Evolutionary conservation across 306 rosid species (phyloP).

Genomic region (Vicia villosa): DNA sequence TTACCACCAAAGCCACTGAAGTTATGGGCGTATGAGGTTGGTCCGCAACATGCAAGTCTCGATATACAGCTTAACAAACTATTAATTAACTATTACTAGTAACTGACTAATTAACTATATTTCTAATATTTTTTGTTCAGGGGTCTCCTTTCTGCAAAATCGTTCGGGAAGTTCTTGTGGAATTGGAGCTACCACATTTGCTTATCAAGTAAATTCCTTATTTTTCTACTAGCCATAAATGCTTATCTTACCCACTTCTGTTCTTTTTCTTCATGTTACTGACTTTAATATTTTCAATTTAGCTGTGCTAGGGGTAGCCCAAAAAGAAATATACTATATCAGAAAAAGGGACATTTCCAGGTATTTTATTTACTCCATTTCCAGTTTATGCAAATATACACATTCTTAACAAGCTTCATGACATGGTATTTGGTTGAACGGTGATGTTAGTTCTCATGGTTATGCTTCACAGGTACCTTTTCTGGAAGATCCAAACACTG

Average conservation of each 20-base stretch:
- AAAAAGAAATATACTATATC: constrained; percentile 66
- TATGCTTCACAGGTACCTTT: constrained; percentile 72
- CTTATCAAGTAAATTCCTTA: constrained; percentile 51
- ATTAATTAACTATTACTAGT: too few relatives aligned
- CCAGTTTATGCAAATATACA: neutral
- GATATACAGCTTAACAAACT: neutral
- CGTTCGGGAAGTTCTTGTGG: constrained; percentile 91
- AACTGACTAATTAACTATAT: neutral
- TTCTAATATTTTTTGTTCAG: constrained; percentile 46
- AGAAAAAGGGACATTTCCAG: constrained; percentile 79
- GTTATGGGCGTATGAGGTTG: constrained; percentile 97
- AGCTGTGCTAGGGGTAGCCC: constrained; percentile 98
- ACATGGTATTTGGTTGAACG: constrained; percentile 19
- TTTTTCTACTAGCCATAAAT: neutral
- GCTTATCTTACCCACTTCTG: neutral
- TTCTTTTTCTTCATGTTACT: constrained; percentile 10
- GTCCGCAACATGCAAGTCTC: constrained; percentile 25
- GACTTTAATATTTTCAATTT: constrained; percentile 35
- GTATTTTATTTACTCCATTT: constrained; percentile 45
- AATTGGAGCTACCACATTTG: constrained; percentile 90
- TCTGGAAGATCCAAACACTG: constrained; percentile 95
- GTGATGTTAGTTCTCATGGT: constrained; percentile 18
- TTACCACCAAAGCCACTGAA: constrained; percentile 84
- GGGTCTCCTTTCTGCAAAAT: constrained; percentile 98
- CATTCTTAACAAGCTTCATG: constrained; percentile 19